A percentile compares a stretch with the other conserved stretches of the same genome.
Evolutionary conservation across 805 yeast species (phyloP).

Genomic region (Limtongia smithiae): DNA sequence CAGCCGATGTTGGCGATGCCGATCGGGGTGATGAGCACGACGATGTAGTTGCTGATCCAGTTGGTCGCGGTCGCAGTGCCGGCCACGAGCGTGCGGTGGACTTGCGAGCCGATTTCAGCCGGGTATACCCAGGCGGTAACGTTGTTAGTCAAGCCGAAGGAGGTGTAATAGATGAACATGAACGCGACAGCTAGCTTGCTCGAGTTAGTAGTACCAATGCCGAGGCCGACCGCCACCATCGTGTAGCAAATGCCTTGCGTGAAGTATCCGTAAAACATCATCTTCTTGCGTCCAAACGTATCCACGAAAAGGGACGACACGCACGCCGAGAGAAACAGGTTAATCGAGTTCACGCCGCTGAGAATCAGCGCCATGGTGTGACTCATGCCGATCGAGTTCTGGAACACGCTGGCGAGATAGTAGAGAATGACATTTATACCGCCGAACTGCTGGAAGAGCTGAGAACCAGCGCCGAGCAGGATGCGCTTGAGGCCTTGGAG

Average conservation of each 20-base stretch:
- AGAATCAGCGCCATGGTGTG: conserved; percentile 7
- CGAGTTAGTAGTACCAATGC: no score
- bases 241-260: conserved; percentile 6
- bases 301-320: conserved; percentile 60
- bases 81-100: conserved; percentile 5
- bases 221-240: conserved; percentile 10
- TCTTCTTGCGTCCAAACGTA: conserved; percentile 54
- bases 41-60: conserved; percentile 15
- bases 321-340: conserved; percentile 46
- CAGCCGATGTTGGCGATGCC: conserved; percentile 50
- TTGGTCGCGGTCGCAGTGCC: conserved; percentile 12
- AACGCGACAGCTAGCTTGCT: conserved; percentile 25
- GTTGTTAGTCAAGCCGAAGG: conserved; percentile 21
- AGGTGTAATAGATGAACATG: conserved; percentile 17
- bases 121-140: conserved; percentile 19
- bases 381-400: conserved; percentile 11
- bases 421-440: conserved; percentile 24
- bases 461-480: conserved; percentile 8
- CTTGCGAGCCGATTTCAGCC: conserved; percentile 15
- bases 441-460: conserved; percentile 15
- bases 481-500: conserved; percentile 5
- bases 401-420: conserved; percentile 45
- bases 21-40: conserved; percentile 47
- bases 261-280: conserved; percentile 20
- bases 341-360: conserved; percentile 16